Evolutionary conservation across 2,329 filamentous ascomycete species (phyloP).

Genomic region (Blastomyces emzantsi): DNA sequence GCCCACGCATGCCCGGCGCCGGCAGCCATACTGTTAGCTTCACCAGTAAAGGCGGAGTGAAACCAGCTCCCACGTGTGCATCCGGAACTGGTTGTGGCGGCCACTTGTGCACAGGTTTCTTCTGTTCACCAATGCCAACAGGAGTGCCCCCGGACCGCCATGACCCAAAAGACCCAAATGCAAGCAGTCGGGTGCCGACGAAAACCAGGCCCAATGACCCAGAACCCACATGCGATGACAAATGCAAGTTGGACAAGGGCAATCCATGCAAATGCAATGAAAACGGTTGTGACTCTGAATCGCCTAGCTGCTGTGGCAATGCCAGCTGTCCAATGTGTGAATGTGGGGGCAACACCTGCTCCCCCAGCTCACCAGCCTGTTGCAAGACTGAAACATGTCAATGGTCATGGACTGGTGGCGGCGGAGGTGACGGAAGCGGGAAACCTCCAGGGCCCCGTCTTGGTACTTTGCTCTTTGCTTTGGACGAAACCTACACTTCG

Average conservation of each 20-base stretch:
- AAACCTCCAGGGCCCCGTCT: constrained; percentile 6
- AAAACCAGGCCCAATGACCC: background rate
- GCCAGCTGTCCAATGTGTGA: constrained; percentile 10
- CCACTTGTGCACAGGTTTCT: constrained; percentile 5
- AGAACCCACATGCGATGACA: background rate
- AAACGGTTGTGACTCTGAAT: constrained; percentile 8
- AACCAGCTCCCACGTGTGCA: background rate
- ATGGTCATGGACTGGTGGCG: constrained; percentile 8
- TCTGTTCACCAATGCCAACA: constrained; percentile 4
- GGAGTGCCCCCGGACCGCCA: constrained; percentile 4
- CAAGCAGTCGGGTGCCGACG: background rate
- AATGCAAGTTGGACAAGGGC: constrained; percentile 1
- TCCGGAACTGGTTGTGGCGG: constrained; percentile 2
- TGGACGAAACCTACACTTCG: background rate
- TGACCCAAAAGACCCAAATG: constrained; percentile 8
- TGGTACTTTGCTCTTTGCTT: constrained; percentile 1
- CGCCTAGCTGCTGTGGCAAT: constrained; percentile 8
- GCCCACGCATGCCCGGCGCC: too few relatives aligned
- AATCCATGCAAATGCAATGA: constrained; percentile 2
- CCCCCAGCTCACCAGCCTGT: constrained; percentile 5
- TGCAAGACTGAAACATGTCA: constrained; percentile 8
- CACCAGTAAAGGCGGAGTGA: background rate
- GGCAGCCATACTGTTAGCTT: constrained; percentile 5
- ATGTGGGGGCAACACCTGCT: constrained; percentile 4
- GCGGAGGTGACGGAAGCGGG: constrained; percentile 6